Conservation (phyloP, 2,329 filamentous ascomycete genomes). For the Stachybotrys chartarum region DNA sequence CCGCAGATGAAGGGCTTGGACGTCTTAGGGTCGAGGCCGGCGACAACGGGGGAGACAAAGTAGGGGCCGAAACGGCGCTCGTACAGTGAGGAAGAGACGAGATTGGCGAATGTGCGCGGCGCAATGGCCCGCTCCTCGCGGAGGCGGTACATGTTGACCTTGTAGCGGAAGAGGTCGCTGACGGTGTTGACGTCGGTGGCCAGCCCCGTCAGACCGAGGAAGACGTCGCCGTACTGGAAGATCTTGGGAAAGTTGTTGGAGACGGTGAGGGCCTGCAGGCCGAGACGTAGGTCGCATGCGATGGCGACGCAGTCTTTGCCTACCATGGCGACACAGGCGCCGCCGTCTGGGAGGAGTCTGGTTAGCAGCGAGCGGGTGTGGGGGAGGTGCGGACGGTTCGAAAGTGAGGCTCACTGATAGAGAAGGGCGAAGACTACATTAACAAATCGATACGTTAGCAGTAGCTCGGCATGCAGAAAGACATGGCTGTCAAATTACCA, state of each 20-base stretch:
- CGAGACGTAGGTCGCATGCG: constrained; percentile 95
- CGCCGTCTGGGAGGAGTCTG: constrained; percentile 52
- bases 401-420: constrained; percentile 66
- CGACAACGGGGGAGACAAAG: constrained; percentile 92
- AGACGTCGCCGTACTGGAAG: constrained; percentile 93
- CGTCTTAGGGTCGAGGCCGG: constrained; percentile 89
- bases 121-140: constrained; percentile 96
- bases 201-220: constrained; percentile 90
- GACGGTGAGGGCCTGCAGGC: constrained; percentile 91
- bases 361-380: constrained; percentile 1
- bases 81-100: constrained; percentile 86
- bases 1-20: constrained; percentile 97
- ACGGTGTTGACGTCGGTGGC: constrained; percentile 95
- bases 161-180: constrained; percentile 96
- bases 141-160: constrained; percentile 99
- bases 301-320: constrained; percentile 99
- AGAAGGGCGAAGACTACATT: constrained; percentile 77
- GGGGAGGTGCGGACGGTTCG: constrained; percentile 11
- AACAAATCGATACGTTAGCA: constrained; percentile 13
- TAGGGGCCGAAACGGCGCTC: constrained; percentile 94
- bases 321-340: constrained; percentile 96
- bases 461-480: constrained; percentile 13
- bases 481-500: neutral
- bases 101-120: constrained; percentile 91
- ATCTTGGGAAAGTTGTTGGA: constrained; percentile 99